These are phyloP conservation scores for Hymenoscyphus occultus DNA, from an alignment of 2,329 filamentous ascomycete genomes.

Conservation along the genomic window DNA sequence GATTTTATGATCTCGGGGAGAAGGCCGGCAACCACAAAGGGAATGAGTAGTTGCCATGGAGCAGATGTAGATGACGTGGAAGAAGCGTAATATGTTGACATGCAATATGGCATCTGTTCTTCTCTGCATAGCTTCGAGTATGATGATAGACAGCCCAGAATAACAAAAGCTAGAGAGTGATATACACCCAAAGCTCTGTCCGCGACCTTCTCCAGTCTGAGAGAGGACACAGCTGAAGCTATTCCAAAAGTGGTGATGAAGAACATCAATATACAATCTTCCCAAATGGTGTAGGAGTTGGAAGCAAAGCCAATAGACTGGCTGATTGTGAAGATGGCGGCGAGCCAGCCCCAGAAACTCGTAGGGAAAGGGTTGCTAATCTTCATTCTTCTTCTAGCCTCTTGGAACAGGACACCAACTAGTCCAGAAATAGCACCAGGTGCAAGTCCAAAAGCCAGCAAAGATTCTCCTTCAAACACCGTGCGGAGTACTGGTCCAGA, in stretches of 20 bases:
- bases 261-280: constrained; percentile 90
- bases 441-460: constrained; percentile 27
- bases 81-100: constrained; percentile 93
- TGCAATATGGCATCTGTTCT: constrained; percentile 97
- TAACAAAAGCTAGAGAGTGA: constrained; percentile 79
- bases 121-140: constrained; percentile 92
- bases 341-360: constrained; percentile 87
- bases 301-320: constrained; percentile 94
- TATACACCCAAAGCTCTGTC: constrained; percentile 77
- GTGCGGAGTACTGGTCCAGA: constrained; percentile 26
- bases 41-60: constrained; percentile 81
- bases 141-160: constrained; percentile 76
- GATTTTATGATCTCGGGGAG: constrained; percentile 74
- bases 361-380: constrained; percentile 59
- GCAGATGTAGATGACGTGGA: constrained; percentile 89
- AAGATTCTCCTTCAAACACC: constrained; percentile 17
- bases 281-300: constrained; percentile 98
- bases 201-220: constrained; percentile 63
- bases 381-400: constrained; percentile 24
- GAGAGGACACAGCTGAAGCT: constrained; percentile 68
- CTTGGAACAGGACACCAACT: constrained; percentile 42
- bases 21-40: constrained; percentile 67
- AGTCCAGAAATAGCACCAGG: constrained; percentile 29
- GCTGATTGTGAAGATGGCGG: constrained; percentile 74
- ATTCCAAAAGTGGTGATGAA: constrained; percentile 86